A percentile compares a stretch with the other conserved stretches of the same genome.
phyloP scores from a whole-genome alignment of 2,329 filamentous ascomycete species.

The Thelonectria olida region DNA sequence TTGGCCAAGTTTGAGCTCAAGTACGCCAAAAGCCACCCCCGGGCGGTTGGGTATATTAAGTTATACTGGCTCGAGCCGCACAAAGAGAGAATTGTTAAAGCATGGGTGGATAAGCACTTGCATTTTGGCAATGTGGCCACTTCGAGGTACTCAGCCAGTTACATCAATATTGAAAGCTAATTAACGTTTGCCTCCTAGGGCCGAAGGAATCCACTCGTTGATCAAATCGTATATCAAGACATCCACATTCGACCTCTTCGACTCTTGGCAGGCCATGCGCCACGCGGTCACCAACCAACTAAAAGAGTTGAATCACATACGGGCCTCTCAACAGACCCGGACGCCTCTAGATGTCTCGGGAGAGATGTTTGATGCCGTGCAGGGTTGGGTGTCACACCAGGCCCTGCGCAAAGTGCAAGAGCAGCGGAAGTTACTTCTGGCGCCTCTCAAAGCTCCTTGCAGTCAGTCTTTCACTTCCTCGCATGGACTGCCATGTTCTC shows the following conservation, averaged over 20 bases:
- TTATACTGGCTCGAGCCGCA: not conserved
- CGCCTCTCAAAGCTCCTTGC: not conserved
- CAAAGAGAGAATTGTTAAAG: not conserved
- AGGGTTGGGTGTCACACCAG: not conserved
- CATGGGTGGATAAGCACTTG: not conserved
- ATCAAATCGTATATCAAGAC: no score
- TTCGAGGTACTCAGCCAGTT: not conserved
- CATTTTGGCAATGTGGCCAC: not conserved
- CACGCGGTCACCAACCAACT: no score
- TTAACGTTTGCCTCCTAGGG: not conserved
- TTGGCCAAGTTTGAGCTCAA: not conserved
- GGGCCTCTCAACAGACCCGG: not conserved
- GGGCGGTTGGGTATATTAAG: not conserved
- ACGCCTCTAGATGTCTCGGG: slow-evolving; percentile 4
- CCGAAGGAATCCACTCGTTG: no score
- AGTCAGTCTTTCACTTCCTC: not conserved
- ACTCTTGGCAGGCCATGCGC: no score
- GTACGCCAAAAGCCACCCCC: not conserved
- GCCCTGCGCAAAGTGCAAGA: not conserved
- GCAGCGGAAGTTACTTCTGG: not conserved
- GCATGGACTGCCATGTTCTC: not conserved
- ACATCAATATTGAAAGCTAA: no score
- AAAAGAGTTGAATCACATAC: not conserved
- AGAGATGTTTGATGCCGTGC: not conserved
- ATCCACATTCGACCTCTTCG: no score